phyloP scores from a whole-genome alignment of 2,329 filamentous ascomycete genomes.

The Stromatinia cepivora region DNA sequence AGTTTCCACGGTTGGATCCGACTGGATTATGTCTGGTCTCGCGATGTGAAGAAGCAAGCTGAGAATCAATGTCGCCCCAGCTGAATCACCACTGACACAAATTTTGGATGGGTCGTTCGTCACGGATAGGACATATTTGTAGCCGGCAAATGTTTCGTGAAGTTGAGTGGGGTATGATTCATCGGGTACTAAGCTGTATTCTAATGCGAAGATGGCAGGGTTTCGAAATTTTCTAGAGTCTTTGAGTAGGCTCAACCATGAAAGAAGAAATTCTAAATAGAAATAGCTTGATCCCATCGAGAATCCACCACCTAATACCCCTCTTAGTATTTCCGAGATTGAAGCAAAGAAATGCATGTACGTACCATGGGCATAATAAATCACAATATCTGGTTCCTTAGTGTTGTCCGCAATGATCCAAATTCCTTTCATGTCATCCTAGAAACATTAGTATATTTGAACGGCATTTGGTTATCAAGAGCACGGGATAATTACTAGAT shows the following conservation, averaged over 20 bases:
- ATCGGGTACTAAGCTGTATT: slow-evolving; percentile 74
- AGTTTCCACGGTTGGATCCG: background rate
- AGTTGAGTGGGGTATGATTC: slow-evolving; percentile 72
- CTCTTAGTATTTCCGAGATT: background rate
- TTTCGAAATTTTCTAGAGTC: slow-evolving; percentile 66
- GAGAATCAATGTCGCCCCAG: slow-evolving; percentile 72
- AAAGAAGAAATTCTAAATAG: slow-evolving; percentile 79
- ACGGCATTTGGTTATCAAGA: background rate
- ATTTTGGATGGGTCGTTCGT: slow-evolving; percentile 59
- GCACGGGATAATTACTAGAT: slow-evolving; percentile 44
- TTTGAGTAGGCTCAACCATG: slow-evolving; percentile 67
- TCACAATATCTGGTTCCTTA: slow-evolving; percentile 68
- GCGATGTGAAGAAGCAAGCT: slow-evolving; percentile 70
- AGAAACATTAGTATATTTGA: slow-evolving; percentile 18
- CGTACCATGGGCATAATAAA: slow-evolving; percentile 79
- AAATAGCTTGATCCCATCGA: slow-evolving; percentile 80
- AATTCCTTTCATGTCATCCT: slow-evolving; percentile 60
- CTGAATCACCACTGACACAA: slow-evolving; percentile 76
- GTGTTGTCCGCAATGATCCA: slow-evolving; percentile 66
- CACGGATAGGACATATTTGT: slow-evolving; percentile 65
- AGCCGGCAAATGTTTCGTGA: slow-evolving; percentile 67
- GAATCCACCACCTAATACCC: slow-evolving; percentile 70
- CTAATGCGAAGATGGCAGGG: slow-evolving; percentile 75
- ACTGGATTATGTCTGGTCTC: slow-evolving; percentile 18
- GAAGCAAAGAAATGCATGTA: background rate